A percentile compares a stretch with the other conserved stretches of the same genome.
Evolutionary conservation across 192 early-diverging fungal species (phyloP).

Genomic region (Linnemannia exigua): DNA sequence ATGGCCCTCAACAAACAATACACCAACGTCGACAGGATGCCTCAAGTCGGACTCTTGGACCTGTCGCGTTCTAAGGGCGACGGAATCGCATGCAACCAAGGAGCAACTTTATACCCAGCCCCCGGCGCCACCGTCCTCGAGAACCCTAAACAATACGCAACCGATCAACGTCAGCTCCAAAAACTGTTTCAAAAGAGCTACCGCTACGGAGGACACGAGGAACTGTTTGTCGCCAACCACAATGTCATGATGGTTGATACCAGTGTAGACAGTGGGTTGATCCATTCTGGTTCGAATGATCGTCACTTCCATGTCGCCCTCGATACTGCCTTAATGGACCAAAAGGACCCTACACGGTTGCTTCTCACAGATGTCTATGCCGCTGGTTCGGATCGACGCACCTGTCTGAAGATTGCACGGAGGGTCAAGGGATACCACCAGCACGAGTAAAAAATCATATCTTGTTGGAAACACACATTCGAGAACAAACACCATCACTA

Average conservation of each 20-base stretch:
- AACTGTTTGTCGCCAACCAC: slow-evolving; percentile 28
- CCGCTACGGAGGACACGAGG: slow-evolving; percentile 22
- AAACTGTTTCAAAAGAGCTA: slow-evolving; percentile 30
- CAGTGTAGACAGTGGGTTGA: slow-evolving; percentile 5
- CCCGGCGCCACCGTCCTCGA: slow-evolving; percentile 17
- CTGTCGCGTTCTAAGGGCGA: slow-evolving; percentile 42
- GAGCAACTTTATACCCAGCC: slow-evolving; percentile 29
- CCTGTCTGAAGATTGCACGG: slow-evolving; percentile 30
- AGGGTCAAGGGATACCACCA: slow-evolving; percentile 31
- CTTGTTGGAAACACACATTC: neutral
- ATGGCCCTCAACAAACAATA: slow-evolving; percentile 30
- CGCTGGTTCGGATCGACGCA: slow-evolving; percentile 32
- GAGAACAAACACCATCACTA: neutral
- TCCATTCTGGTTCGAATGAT: slow-evolving; percentile 30
- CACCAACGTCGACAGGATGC: slow-evolving; percentile 37
- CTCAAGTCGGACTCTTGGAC: slow-evolving; percentile 41
- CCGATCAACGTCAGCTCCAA: slow-evolving; percentile 12
- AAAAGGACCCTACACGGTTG: slow-evolving; percentile 22
- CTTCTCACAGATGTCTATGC: slow-evolving; percentile 45
- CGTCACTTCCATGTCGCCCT: slow-evolving; percentile 24
- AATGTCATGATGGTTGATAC: slow-evolving; percentile 48
- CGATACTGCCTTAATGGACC: neutral
- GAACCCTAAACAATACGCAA: slow-evolving; percentile 5
- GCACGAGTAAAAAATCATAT: neutral
- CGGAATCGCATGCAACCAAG: slow-evolving; percentile 39